Evolutionary conservation across 495 filamentous ascomycete genomes (phyloP).

Genomic region (Hamigera avellanea): DNA sequence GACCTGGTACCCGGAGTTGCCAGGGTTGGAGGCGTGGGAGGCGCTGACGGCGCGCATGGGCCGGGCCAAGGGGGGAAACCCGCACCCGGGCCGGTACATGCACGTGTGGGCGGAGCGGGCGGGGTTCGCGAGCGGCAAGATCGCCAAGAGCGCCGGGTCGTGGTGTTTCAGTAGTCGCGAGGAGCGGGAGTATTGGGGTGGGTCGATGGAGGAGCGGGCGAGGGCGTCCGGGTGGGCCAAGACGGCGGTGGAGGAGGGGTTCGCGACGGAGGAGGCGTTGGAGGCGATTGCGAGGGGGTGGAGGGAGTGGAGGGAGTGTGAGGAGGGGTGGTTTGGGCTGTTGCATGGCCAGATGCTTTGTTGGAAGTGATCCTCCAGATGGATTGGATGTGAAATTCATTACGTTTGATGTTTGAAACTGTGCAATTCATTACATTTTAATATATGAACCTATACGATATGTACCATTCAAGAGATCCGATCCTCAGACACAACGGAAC

Average conservation of each 20-base stretch:
- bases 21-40: conserved; percentile 28
- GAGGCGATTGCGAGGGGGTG: conserved; percentile 28
- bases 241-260: conserved; percentile 23
- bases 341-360: conserved; percentile 44
- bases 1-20: conserved; percentile 36
- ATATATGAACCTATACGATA: too few relatives aligned
- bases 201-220: conserved; percentile 32
- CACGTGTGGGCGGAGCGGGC: conserved; percentile 38
- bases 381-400: too few relatives aligned
- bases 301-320: conserved; percentile 30
- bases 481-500: too few relatives aligned
- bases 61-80: conserved; percentile 27
- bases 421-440: conserved; percentile 1
- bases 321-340: conserved; percentile 41
- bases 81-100: conserved; percentile 33
- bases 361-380: conserved; percentile 25
- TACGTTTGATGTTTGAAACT: too few relatives aligned
- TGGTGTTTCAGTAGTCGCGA: conserved; percentile 37
- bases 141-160: conserved; percentile 25
- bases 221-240: conserved; percentile 27
- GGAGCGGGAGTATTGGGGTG: conserved; percentile 37
- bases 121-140: conserved; percentile 24
- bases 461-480: too few relatives aligned
- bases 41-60: conserved; percentile 22
- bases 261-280: conserved; percentile 25